Base-by-base conservation (phyloP, 805 yeast species). In the Starmerella vaccinii region DNA sequence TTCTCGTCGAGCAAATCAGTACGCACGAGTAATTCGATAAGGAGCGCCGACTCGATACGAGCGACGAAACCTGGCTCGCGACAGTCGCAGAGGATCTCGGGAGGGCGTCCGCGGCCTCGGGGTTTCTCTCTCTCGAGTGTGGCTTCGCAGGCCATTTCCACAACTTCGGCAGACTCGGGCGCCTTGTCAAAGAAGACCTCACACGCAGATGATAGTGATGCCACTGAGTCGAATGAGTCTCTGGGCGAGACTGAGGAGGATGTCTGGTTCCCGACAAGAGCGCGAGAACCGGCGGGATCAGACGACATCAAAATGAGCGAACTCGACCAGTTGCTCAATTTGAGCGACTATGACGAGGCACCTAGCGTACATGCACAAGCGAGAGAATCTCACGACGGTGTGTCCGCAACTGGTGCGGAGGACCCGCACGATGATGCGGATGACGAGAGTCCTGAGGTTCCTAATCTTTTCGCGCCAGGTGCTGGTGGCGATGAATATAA, bases 291-390 rank as follows among this genome's bases (percentile, higher is more conserved):
- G 50, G 71, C 73, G 13, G 71, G 77, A 23, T 57, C 77, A 39
- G 80, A 80, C 53, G 96, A 95, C 16, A 85, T 92, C 58, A 95
- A 90, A 66, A 87, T 90, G 61, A 87, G 80, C 61, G 97, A 88
- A 61, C 76, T 90, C 57, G 95, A 60, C 43, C 60, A 57, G 48
- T 55, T 60, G 39, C 56, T 60, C 35, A 51, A 53, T 21, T 32
- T 57, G 15, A 50, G 54, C 42, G 59, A 54, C 15, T 55, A 51
- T 16, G 60, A 53, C 33, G 47, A 40, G n/a, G 40, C 23, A 13
- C 49, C 12, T n/a, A 16, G 12, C 8, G 12, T 6, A 6, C 5
- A 8, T 37, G 10, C 30, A 2, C 23, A 18, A 24, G 27, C 34
- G 13, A 9, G 8, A 16, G 42, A 22, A 6, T n/a, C 13, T 16